These are phyloP conservation scores for Xylaria longipes DNA, from an alignment of 495 filamentous ascomycete species.

Conservation along the genomic window DNA sequence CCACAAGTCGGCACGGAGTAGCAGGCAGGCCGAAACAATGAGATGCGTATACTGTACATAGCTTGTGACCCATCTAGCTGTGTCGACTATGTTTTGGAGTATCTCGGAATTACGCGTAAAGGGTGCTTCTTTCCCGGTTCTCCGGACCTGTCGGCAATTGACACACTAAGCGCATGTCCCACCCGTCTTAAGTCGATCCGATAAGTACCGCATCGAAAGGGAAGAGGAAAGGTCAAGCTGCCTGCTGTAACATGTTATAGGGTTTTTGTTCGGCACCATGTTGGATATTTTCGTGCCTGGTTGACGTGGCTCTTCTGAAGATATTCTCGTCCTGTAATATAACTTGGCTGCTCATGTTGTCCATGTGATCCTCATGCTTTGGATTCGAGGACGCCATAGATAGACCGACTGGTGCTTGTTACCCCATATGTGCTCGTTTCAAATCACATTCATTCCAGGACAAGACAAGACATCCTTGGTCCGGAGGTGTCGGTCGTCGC, in stretches of 20 bases:
- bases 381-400: not conserved
- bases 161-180: not conserved
- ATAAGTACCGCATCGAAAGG: not conserved
- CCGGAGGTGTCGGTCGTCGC: slow-evolving; percentile 1
- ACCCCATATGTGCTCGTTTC: slow-evolving; percentile 15
- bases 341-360: not conserved
- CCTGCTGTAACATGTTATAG: not conserved
- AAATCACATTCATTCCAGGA: slow-evolving; percentile 11
- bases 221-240: not conserved
- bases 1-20: not conserved
- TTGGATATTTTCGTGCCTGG: not conserved
- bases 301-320: slow-evolving; percentile 2
- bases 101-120: slow-evolving; percentile 2
- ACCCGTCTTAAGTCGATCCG: not conserved
- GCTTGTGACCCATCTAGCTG: not conserved
- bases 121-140: not conserved
- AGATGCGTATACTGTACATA: slow-evolving; percentile 1
- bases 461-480: slow-evolving; percentile 2
- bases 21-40: not conserved
- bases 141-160: slow-evolving; percentile 17
- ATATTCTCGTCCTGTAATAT: not conserved
- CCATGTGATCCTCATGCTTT: slow-evolving; percentile 4
- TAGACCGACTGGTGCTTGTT: not conserved
- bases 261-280: not conserved
- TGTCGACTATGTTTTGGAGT: slow-evolving; percentile 16